Percentiles rank a stretch among this genome's conserved stretches.
These are phyloP conservation scores for Eucalyptus globulus DNA, from an alignment of 345 rosid genomes.

Conservation along the genomic window DNA sequence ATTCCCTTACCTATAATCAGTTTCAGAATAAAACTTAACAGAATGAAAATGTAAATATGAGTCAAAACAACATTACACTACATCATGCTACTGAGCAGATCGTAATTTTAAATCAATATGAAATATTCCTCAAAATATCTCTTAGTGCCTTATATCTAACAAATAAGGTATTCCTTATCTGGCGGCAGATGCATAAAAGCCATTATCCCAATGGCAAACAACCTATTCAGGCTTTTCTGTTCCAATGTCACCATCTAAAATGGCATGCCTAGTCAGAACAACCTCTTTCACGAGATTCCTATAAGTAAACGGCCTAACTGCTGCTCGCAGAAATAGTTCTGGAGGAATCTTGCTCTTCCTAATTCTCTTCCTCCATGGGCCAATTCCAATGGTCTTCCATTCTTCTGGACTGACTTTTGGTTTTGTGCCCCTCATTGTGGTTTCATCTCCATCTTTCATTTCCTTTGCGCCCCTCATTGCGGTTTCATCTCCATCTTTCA, in stretches of 20 bases:
- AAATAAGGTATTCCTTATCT: neutral
- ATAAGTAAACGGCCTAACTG: conserved; percentile 82
- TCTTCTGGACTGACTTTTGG: conserved; percentile 72
- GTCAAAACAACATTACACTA: neutral
- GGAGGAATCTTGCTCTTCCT: conserved; percentile 82
- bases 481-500: conserved; percentile 54
- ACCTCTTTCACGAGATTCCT: conserved; percentile 94
- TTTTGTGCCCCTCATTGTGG: conserved; percentile 49
- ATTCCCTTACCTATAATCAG: neutral
- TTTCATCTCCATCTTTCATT: conserved; percentile 55
- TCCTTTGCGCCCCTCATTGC: conserved; percentile 45
- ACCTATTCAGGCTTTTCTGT: neutral
- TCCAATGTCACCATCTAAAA: conserved; percentile 82
- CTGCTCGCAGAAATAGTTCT: conserved; percentile 65
- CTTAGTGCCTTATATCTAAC: neutral
- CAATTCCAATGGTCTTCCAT: conserved; percentile 66
- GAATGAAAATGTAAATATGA: neutral
- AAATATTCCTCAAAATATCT: neutral
- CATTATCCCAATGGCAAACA: neutral
- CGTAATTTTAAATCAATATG: neutral
- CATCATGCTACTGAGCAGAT: neutral
- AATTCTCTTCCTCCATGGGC: conserved; percentile 67
- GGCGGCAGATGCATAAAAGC: neutral
- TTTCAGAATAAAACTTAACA: neutral
- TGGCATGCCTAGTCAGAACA: conserved; percentile 87